Evolutionary conservation across 192 early-diverging fungal species (phyloP).

Genomic region (Rhizophagus clarus): DNA sequence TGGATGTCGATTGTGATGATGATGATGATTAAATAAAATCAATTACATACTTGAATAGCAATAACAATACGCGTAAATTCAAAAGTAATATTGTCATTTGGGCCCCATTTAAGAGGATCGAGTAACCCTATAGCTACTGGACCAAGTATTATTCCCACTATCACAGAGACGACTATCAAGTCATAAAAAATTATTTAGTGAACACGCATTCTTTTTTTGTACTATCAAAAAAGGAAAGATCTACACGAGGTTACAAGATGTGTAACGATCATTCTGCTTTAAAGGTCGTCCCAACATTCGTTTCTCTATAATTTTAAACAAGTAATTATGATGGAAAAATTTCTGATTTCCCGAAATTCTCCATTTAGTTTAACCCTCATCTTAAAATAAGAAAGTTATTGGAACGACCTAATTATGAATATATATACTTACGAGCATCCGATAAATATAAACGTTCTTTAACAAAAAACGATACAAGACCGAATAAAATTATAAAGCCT

Average conservation of each 20-base stretch:
- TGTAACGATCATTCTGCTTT: too few relatives aligned
- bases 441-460: slow-evolving; percentile 78
- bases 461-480: slow-evolving; percentile 65
- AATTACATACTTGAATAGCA: slow-evolving; percentile 68
- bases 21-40: not conserved
- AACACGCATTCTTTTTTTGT: not conserved
- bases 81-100: slow-evolving; percentile 60
- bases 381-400: too few relatives aligned
- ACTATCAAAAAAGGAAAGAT: not conserved
- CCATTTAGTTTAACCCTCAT: too few relatives aligned
- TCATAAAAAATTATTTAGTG: not conserved
- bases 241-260: not conserved
- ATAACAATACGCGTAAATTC: slow-evolving; percentile 79
- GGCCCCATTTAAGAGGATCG: slow-evolving; percentile 61
- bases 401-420: not conserved
- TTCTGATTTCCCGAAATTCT: too few relatives aligned
- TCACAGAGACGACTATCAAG: slow-evolving; percentile 71
- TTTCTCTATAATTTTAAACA: too few relatives aligned
- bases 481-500: slow-evolving; percentile 70
- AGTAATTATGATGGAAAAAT: too few relatives aligned
- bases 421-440: slow-evolving; percentile 66
- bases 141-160: slow-evolving; percentile 86
- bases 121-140: slow-evolving; percentile 71
- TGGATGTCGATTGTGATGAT: too few relatives aligned
- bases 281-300: too few relatives aligned